phyloP scores from a whole-genome alignment of 352 stramenopile genomes.

The Phytophthora melonis region DNA sequence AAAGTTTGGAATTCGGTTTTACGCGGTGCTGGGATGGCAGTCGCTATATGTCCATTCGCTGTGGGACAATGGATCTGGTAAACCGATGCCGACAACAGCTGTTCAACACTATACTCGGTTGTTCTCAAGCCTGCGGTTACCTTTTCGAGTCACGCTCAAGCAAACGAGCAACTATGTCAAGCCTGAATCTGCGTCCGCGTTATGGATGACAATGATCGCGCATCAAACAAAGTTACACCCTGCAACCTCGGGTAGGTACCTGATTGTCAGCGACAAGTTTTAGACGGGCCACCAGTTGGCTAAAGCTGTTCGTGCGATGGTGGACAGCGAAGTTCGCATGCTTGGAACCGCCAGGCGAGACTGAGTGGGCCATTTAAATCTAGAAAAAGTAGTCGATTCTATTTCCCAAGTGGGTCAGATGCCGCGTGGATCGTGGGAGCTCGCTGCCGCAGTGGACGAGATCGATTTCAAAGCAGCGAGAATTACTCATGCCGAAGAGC shows the following conservation, averaged over 20 bases:
- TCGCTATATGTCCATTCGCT: slow-evolving; percentile 12
- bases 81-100: background rate
- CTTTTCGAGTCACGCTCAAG: background rate
- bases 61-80: slow-evolving; percentile 12
- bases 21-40: slow-evolving; percentile 13
- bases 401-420: too few relatives aligned
- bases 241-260: background rate
- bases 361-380: too few relatives aligned
- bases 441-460: background rate
- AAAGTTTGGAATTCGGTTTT: slow-evolving; percentile 15
- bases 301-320: slow-evolving; percentile 4
- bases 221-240: slow-evolving; percentile 1
- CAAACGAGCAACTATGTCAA: background rate
- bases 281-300: slow-evolving; percentile 11
- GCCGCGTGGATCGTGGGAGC: too few relatives aligned
- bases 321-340: background rate
- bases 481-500: too few relatives aligned
- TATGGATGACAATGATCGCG: slow-evolving; percentile 12
- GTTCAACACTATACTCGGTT: background rate
- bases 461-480: too few relatives aligned
- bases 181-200: background rate
- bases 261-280: slow-evolving; percentile 15
- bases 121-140: background rate
- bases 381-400: too few relatives aligned
- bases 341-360: background rate